Evolutionary conservation across 257 asterid genomes (phyloP), one percentile per base, ranked within the genome.

Genomic region (Petrea volubilis): DNA sequence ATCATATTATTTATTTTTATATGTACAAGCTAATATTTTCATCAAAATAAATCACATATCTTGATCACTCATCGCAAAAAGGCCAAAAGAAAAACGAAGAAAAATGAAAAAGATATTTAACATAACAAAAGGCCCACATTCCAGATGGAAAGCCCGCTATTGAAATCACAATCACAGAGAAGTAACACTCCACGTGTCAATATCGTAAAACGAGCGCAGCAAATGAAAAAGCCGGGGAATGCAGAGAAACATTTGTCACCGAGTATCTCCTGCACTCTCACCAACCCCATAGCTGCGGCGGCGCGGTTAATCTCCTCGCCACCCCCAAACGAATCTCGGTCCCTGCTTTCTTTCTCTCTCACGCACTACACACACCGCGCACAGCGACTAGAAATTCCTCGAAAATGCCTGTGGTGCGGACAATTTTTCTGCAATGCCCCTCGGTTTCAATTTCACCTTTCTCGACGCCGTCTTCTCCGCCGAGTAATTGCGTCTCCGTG

Each of bases 391-490:
- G 57, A 20, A 36, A 68, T 27, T 15, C 28, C 53, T 7, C 20
- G 24, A 60, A n/a, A 62, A 76, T 76, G 80, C 21, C 67, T 18
- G 51, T 23, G 65, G 50, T 63, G 10, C 80, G 57, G 20, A 70
- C 83, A 9, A 29, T 43, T 21, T 20, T 58, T 71, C 67, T 38
- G 61, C 72, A 71, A 41, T 60, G 63, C 18, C 77, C 77, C 15
- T 21, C 73, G 23, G 52, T 49, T 34, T 65, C 84, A 44, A 7
- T 47, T 43, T 46, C 78, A 5, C 61, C 44, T 14, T 40, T 56
- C 34, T 38, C 77, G 5, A 40, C 80, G 59, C 38, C 72, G 60
- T 15, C 80, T 36, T 60, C 43, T 66, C 9, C 66, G 9, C 51
- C 70, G 23, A 18, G 27, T 21, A 58, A 34, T 10, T 23, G 73